phyloP scores from a whole-genome alignment of 2,329 filamentous ascomycete genomes.

The Fusarium sp. region DNA sequence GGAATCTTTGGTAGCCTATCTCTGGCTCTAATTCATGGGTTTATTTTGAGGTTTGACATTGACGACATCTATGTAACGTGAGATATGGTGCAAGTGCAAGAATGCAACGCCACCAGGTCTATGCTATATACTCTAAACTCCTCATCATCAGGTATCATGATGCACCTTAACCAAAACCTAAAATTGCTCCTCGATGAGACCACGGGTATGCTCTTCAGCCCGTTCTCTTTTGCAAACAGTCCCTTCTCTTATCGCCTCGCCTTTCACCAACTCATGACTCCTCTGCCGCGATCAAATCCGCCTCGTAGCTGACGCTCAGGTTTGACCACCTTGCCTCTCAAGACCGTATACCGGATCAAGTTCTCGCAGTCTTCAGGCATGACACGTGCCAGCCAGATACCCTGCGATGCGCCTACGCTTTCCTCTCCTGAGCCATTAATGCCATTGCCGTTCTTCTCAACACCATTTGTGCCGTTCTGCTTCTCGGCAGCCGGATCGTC shows the following conservation, averaged over 20 bases:
- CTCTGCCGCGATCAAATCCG: constrained; percentile 87
- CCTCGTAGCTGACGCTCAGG: constrained; percentile 86
- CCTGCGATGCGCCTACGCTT: constrained; percentile 79
- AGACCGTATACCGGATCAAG: constrained; percentile 86
- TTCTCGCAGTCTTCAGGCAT: constrained; percentile 93
- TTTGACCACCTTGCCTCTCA: constrained; percentile 96
- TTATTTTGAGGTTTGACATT: background rate
- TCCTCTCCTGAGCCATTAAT: constrained; percentile 44
- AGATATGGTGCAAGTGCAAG: constrained; percentile 11
- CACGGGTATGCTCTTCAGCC: constrained; percentile 16
- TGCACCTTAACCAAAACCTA: constrained; percentile 1
- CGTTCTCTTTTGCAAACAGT: background rate
- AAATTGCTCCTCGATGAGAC: constrained; percentile 2
- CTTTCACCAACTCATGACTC: constrained; percentile 88
- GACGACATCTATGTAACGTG: background rate
- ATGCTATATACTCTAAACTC: constrained; percentile 14
- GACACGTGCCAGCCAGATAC: constrained; percentile 92
- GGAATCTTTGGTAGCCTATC: background rate
- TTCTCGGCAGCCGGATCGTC: constrained; percentile 56
- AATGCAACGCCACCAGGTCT: background rate
- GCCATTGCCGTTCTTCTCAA: constrained; percentile 34
- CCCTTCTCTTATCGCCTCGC: background rate
- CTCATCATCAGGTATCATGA: constrained; percentile 5
- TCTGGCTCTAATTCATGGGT: background rate
- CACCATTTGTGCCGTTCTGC: constrained; percentile 48